These are phyloP conservation scores for Melocanna baccifera DNA, from an alignment of 176 grass and related monocot species.

Conservation along the genomic window DNA sequence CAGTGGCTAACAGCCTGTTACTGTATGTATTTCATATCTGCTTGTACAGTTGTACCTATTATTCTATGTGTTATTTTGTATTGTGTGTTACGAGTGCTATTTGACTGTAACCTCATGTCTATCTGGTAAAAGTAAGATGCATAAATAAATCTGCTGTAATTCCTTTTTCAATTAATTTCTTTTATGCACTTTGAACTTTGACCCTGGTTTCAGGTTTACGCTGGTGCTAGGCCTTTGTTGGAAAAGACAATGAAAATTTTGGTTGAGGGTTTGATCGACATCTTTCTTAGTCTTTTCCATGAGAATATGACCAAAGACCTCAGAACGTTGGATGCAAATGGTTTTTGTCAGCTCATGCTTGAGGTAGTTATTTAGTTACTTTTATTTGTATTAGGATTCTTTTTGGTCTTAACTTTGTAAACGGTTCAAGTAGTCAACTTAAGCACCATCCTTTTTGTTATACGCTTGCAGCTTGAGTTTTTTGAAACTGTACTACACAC, in stretches of 20 bases:
- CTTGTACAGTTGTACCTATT: neutral
- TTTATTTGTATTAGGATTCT: constrained; percentile 14
- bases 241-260: constrained; percentile 83
- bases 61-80: neutral
- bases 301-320: constrained; percentile 84
- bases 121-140: constrained; percentile 3
- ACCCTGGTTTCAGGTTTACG: constrained; percentile 62
- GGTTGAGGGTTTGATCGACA: constrained; percentile 90
- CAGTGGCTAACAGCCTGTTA: neutral
- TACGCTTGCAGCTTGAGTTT: constrained; percentile 78
- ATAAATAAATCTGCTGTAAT: constrained; percentile 6
- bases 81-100: neutral
- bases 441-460: constrained; percentile 9
- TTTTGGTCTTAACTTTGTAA: constrained; percentile 3
- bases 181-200: constrained; percentile 5
- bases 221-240: constrained; percentile 87
- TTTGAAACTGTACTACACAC: constrained; percentile 74
- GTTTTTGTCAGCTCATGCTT: constrained; percentile 97
- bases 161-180: neutral
- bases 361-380: constrained; percentile 61
- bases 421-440: constrained; percentile 1
- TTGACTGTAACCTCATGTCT: neutral
- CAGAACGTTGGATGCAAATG: constrained; percentile 72
- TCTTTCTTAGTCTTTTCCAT: constrained; percentile 90
- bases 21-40: neutral